Base-by-base conservation (phyloP, 208 protist genomes). In the Zelonia costaricensis region DNA sequence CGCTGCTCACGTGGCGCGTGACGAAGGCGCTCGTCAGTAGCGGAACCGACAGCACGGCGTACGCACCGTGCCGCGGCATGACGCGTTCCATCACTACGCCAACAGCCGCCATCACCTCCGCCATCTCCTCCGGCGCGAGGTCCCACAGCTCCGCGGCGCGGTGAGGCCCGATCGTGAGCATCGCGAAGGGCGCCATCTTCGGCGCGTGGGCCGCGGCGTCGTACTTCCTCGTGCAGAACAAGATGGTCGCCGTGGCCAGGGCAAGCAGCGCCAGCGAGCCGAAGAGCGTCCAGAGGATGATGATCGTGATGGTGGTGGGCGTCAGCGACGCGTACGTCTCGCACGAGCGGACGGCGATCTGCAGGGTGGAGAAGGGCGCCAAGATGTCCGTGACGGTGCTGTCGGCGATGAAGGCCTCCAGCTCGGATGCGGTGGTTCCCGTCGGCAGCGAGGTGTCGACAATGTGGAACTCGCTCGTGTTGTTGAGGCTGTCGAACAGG, bases 91-190 rank as follows among this genome's bases (percentile, higher is more conserved):
- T 75, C 13, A 94, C 42, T 13, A 22, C 43, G 12, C 57, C 52
- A 13, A 91, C 68, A 0, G 40, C 22, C 22, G 91, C 80, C 35
- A 62, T 88, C 12, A 89, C 81, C 23, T 43, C 51, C 38, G 65
- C 74, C 83, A 88, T 91, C 33, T 72, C 51, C 3, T 89, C 77
- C 5, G 82, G 62, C 9, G 78, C 78, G 7, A 85, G 64, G 20
- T 86, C 76, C 84, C 82, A 92, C 47, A 95, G 59, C 46, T 82
- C 67, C 64, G 86, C 78, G 35, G 66, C 76, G 62, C 80, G 69
- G 66, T 69, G 78, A 15, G 70, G 69, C 10, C 89, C 89, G 49
- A 95, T 63, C 45, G 82, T 77, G 45, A 81, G 48, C 48, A 92
- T 76, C 13, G 82, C 86, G 67, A 95, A 92, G 8, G 89, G 89